Evolutionary conservation across 2,329 filamentous ascomycete species (phyloP).

Genomic region (Aspergillus sp.): DNA sequence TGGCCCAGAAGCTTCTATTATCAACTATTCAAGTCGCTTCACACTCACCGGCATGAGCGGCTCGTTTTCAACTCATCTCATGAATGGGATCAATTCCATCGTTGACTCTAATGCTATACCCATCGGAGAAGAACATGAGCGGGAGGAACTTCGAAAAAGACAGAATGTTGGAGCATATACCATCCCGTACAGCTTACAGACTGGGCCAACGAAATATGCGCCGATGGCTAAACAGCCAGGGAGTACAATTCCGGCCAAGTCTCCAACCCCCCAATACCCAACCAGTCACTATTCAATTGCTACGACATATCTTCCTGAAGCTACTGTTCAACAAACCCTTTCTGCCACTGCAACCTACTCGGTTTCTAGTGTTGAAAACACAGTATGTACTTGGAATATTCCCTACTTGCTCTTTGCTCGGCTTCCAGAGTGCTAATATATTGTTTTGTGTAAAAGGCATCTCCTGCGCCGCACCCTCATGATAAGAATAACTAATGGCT

Average conservation of each 20-base stretch:
- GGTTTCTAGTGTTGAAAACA: conserved; percentile 52
- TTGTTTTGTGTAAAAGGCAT: conserved; percentile 38
- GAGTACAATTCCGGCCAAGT: conserved; percentile 54
- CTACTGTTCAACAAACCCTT: conserved; percentile 46
- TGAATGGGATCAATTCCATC: conserved; percentile 33
- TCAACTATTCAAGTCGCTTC: conserved; percentile 61
- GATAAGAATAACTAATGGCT: conserved; percentile 51
- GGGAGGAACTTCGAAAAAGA: conserved; percentile 25
- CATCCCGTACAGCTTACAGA: conserved; percentile 52
- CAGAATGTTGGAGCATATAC: conserved; percentile 26
- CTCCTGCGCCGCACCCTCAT: conserved; percentile 48
- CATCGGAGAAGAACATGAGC: conserved; percentile 14
- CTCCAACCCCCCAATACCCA: conserved; percentile 47
- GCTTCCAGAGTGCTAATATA: conserved; percentile 3
- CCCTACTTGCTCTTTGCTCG: neutral
- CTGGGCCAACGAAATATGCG: conserved; percentile 54
- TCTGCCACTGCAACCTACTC: conserved; percentile 50
- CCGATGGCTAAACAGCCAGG: conserved; percentile 57
- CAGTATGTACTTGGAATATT: conserved; percentile 41
- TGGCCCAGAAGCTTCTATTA: conserved; percentile 50
- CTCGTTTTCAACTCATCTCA: conserved; percentile 40
- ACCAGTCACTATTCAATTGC: conserved; percentile 53
- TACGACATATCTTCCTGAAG: conserved; percentile 43
- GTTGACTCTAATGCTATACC: conserved; percentile 21
- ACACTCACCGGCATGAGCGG: conserved; percentile 62